phyloP scores from a whole-genome alignment of 1,284 basidiomycete genomes.

The Vanrija sp. region DNA sequence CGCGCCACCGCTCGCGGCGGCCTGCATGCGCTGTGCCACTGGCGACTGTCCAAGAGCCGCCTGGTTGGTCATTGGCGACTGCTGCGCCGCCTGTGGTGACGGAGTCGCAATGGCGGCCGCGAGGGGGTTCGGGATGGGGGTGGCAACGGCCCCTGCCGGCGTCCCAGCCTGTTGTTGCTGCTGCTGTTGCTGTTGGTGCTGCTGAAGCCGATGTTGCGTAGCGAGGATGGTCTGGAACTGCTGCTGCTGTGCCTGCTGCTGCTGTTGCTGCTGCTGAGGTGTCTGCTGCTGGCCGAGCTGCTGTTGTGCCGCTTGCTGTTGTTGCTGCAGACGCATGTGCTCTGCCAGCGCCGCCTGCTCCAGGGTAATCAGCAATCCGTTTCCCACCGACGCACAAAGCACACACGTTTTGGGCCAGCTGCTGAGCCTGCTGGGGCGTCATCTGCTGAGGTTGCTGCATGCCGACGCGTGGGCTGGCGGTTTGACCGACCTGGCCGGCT shows the following conservation, averaged over 20 bases:
- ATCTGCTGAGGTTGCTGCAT: constrained; percentile 13
- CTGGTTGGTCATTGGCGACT: constrained; percentile 13
- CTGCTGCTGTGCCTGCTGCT: constrained; percentile 10
- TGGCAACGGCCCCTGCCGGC: constrained; percentile 2
- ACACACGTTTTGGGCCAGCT: constrained; percentile 18
- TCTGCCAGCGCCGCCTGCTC: constrained; percentile 1
- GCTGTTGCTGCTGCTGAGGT: constrained; percentile 7
- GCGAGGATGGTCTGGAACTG: constrained; percentile 16
- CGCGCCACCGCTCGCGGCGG: constrained; percentile 12
- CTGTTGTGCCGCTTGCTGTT: constrained; percentile 5
- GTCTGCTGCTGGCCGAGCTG: constrained; percentile 8
- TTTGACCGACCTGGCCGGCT: neutral
- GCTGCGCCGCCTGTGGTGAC: constrained; percentile 13
- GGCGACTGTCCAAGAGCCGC: constrained; percentile 14
- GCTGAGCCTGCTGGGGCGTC: constrained; percentile 8
- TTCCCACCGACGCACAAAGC: neutral
- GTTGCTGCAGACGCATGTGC: constrained; percentile 7
- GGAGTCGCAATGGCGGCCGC: constrained; percentile 10
- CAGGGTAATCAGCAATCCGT: neutral
- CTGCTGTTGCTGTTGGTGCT: constrained; percentile 7
- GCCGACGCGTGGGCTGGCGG: constrained; percentile 10
- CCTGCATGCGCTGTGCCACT: constrained; percentile 16
- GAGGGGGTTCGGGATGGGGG: constrained; percentile 9
- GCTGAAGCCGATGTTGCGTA: constrained; percentile 9
- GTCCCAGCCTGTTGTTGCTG: neutral